phyloP scores from a whole-genome alignment of 441 rosid genomes.

The Cnidoscolus chayamansa region DNA sequence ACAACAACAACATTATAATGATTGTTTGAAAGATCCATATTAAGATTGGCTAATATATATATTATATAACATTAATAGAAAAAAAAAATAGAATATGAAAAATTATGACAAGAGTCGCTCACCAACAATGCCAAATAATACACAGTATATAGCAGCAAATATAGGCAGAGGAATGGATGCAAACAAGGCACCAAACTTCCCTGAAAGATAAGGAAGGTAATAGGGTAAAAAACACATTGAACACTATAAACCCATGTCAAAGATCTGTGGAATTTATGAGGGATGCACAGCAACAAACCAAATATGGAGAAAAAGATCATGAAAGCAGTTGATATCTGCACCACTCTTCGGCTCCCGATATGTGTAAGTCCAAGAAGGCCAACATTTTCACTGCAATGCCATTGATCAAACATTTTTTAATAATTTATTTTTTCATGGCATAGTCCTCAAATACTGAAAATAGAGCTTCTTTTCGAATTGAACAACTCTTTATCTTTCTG shows the following conservation, averaged over 20 bases:
- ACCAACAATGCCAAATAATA: slow-evolving; percentile 88
- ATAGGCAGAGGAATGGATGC: slow-evolving; percentile 92
- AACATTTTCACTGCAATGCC: slow-evolving; percentile 78
- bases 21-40: no score
- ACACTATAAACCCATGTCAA: neutral
- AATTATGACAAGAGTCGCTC: slow-evolving; percentile 28
- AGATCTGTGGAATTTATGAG: neutral
- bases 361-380: slow-evolving; percentile 89
- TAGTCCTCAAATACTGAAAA: neutral
- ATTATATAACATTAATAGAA: neutral
- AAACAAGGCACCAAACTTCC: slow-evolving; percentile 93
- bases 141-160: slow-evolving; percentile 86
- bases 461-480: neutral
- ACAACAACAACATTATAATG: no score
- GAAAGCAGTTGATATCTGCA: slow-evolving; percentile 88
- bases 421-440: neutral
- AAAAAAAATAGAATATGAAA: neutral
- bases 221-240: neutral
- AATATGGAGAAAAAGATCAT: slow-evolving; percentile 96
- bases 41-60: neutral
- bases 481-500: neutral
- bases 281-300: slow-evolving; percentile 42
- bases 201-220: slow-evolving; percentile 34
- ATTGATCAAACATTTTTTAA: neutral
- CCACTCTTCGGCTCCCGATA: slow-evolving; percentile 93